Conservation (phyloP, 1,139 yeast genomes). For the Yarrowia galli region DNA sequence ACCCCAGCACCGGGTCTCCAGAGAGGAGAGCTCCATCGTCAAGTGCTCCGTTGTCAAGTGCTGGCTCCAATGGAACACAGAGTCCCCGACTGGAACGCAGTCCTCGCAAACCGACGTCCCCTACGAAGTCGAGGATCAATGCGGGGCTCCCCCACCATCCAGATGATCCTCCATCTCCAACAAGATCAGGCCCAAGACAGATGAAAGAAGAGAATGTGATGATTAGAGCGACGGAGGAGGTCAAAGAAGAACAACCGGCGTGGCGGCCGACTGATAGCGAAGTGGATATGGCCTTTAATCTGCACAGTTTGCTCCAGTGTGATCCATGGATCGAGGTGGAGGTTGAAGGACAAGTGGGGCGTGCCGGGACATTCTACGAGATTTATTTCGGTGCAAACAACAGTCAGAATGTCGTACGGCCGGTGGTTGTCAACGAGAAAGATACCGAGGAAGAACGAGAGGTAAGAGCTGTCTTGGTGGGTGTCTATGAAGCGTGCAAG, state of each 20-base stretch:
- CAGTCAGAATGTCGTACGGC: background rate
- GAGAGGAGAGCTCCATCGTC: too few relatives aligned
- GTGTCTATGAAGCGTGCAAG: background rate
- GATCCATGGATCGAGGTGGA: slow-evolving; percentile 9
- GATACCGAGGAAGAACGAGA: background rate
- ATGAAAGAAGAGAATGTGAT: background rate
- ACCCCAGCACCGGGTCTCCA: background rate
- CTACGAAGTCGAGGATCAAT: background rate
- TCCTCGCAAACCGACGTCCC: background rate
- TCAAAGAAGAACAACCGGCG: background rate
- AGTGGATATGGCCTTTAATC: background rate
- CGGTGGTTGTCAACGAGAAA: background rate
- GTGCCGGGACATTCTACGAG: background rate
- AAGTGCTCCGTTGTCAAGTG: background rate
- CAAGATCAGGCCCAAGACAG: background rate
- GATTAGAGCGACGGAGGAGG: background rate
- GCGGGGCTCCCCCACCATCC: background rate
- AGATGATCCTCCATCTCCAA: background rate
- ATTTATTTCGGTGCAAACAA: background rate
- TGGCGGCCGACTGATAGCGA: background rate
- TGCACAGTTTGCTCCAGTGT: background rate
- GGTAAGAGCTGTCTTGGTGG: background rate
- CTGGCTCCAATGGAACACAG: background rate
- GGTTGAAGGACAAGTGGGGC: background rate
- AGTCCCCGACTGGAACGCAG: slow-evolving; percentile 6